Base-by-base conservation (phyloP, 257 asterid species). In the Solanum bulbocastanum region DNA sequence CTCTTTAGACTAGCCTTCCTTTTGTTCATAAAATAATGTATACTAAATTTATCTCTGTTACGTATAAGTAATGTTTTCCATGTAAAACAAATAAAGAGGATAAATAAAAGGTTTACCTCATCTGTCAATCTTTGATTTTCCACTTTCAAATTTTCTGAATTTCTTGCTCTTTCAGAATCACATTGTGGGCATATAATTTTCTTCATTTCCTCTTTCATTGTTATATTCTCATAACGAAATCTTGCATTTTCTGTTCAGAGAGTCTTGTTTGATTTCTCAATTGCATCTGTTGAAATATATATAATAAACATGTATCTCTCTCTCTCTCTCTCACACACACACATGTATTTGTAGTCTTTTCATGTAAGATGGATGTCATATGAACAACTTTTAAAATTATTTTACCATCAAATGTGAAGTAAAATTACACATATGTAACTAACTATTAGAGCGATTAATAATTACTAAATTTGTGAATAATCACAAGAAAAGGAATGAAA, bases 51-150 rank as follows among this genome's bases (percentile, higher is more conserved):
- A 1, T 11, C 32, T 74, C 32, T 74, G 20, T 75, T 22, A 62
- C 25, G 2, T 62, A n/a, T 25, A n/a, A 10, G 8, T 10, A 65
- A 10, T 10, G 2, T 10, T 65, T 65, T 65, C 8, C 27, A 8
- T 11, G 72, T 0, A n/a, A n/a, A n/a, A 65, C 11, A 65, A 65
- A 65, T 10, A 65, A n/a, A 16, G 20, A 10, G 5, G 78, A 78
- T 71, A 87, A 6, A 37, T 0, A 25, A 13, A 81, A 11, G 3
- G 0, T 40, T 60, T 35, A 94, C 96, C 96, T 93, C 94, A 79
- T 92, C 91, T 87, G 90, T 95, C 82, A 93, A 52, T 14, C 72
- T 87, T 11, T 86, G 91, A 92, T 95, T 94, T 89, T 94, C 93
- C 87, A 83, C 86, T 84, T 83, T 90, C 86, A 94, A 35, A 22